Base-by-base conservation (phyloP, 2,329 filamentous ascomycete species). In the Achaetomium macrosporum region DNA sequence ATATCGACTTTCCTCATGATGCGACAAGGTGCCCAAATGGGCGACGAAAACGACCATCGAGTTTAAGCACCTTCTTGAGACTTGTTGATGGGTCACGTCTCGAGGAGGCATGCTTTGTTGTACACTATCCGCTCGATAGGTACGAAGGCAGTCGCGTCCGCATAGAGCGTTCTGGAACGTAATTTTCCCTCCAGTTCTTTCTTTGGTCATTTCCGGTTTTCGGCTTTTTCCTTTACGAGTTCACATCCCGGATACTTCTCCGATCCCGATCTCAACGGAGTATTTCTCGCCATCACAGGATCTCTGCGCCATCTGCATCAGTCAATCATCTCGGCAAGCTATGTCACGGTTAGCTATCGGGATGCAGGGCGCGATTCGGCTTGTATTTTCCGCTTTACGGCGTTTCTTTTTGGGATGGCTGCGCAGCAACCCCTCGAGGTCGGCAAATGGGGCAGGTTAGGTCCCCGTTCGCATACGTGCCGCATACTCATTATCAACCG, bases 111-210 rank as follows among this genome's bases (percentile, higher is more conserved):
- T 51, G 57, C 61, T 63, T 60, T 61, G 61, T 63, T 63, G 60
- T 63, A 63, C 60, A 63, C 57, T 63, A 63, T 55, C 54, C 55
- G 55, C 59, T 61, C 60, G 59, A 59, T 58, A 47, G 56, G 51
- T 56, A 44, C 43, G 48, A 47, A 46, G 47, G 31, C 42, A 41
- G 55, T 57, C 42, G 56, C 54, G 40, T 52, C 53, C 53, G 47
- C 55, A 60, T 60, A 61, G 57, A 60, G 50, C 47, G 47, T 48
- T 50, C 36, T 44, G 45, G 49, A 49, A 37, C 53, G 36, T 55
- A 46, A 51, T 53, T n/a, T 25, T 43, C 35, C 37, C 42, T n/a
- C n/a, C 10, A 8, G n/a, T 40, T 30, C 30, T 30, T 30, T 20
- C n/a, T 40, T 44, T 47, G 42, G 43, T 47, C 44, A 30, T 39